A percentile compares a stretch with the other conserved stretches of the same genome.
Evolutionary conservation across 2,329 filamentous ascomycete species (phyloP).

Genomic region (Fusarium haematococcum): DNA sequence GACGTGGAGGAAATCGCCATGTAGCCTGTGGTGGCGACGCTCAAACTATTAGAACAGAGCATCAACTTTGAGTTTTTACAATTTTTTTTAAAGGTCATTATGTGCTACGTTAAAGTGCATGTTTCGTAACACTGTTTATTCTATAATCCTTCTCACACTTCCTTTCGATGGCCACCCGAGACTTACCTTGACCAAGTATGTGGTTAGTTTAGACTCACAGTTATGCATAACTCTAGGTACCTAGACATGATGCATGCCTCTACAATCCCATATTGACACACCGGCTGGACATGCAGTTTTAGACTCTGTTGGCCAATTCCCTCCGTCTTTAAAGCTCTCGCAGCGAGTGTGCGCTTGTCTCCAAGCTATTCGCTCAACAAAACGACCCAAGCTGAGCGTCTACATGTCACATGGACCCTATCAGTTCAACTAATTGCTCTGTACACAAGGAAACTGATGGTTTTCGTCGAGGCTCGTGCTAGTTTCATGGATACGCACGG

Average conservation of each 20-base stretch:
- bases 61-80: neutral
- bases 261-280: neutral
- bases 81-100: no score
- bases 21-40: rapidly evolving
- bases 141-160: neutral
- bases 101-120: no score
- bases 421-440: neutral
- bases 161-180: neutral
- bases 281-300: neutral
- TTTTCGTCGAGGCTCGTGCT: neutral
- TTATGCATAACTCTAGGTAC: neutral
- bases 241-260: neutral
- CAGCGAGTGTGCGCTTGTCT: neutral
- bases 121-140: neutral
- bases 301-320: no score
- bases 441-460: neutral
- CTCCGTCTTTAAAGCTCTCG: neutral
- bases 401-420: neutral
- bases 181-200: neutral
- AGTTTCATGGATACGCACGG: neutral
- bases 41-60: neutral
- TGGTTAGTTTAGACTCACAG: neutral
- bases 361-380: neutral
- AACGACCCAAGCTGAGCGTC: neutral
- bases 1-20: neutral